Base-by-base conservation (phyloP, 768 basidiomycete species). In the Holtermannia corniformis region DNA sequence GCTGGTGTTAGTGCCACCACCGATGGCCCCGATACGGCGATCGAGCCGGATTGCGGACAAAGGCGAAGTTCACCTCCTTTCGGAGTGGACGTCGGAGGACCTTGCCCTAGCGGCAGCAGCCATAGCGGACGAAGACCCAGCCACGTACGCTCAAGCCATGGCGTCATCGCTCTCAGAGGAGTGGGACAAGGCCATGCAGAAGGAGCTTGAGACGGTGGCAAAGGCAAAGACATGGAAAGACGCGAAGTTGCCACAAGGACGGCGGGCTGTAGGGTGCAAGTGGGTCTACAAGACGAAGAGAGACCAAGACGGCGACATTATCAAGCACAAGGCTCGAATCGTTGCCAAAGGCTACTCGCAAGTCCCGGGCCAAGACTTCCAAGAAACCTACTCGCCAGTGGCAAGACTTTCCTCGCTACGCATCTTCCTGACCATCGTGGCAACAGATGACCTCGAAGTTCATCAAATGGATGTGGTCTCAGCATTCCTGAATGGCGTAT, bases 291-390 rank as follows among this genome's bases (percentile, higher is more conserved):
- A 49, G 0, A 58, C 44, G 51, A 74, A 65, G 60, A 49, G 37
- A 21, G 62, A 63, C 25, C n/a, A n/a, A n/a, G 27, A 60, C 41
- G 70, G 70, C 5, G 56, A 62, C 26, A 61, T 68, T 0, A 52
- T 61, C 0, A 48, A 68, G 13, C 69, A 67, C 55, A 78, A 78
- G 55, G 74, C 72, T 0, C 65, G 73, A 0, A 68, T 74, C 22
- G 75, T 80, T 0, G 73, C 76, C 22, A 71, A 75, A 49, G 78
- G 79, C 0, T 77, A 68, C 58, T 58, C 75, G 20, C 76, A 77
- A 48, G 58, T 74, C 0, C 74, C 64, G 23, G 77, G 78, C 0
- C 54, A 65, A 5, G 77, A 80, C 47, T 80, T 74, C 52, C 66
- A 61, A 0, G 68, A 74, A 27, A 77, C 76, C 0, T 75, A 73